phyloP scores from a whole-genome alignment of 2,329 filamentous ascomycete genomes.

The Phialemonium atrogriseum region DNA sequence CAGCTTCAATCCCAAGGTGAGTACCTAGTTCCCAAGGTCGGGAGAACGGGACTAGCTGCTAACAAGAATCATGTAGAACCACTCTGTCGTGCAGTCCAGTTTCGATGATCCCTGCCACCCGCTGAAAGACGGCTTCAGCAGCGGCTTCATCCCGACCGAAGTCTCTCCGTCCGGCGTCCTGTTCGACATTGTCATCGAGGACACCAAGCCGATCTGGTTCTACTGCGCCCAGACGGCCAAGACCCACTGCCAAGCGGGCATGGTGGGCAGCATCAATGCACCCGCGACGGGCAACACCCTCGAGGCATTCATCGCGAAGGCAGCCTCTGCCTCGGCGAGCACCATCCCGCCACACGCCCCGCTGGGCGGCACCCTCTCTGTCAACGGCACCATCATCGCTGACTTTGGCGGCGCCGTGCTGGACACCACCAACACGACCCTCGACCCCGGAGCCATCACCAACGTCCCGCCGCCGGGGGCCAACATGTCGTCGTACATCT shows the following conservation, averaged over 20 bases:
- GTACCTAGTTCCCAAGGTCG: constrained; percentile 4
- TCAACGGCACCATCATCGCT: constrained; percentile 22
- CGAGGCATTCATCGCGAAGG: constrained; percentile 24
- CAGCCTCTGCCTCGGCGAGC: constrained; percentile 22
- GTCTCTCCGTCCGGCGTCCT: constrained; percentile 20
- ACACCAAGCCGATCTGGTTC: constrained; percentile 27
- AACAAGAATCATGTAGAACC: constrained; percentile 21
- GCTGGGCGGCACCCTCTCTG: constrained; percentile 23
- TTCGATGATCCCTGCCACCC: constrained; percentile 31
- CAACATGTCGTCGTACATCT: constrained; percentile 17
- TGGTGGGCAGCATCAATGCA: constrained; percentile 39
- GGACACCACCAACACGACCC: constrained; percentile 13
- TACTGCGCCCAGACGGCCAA: constrained; percentile 26
- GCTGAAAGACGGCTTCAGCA: constrained; percentile 26
- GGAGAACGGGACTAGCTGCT: background rate
- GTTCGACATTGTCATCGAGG: constrained; percentile 22
- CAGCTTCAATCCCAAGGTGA: constrained; percentile 22
- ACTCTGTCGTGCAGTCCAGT: constrained; percentile 29
- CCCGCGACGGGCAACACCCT: constrained; percentile 26
- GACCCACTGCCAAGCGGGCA: constrained; percentile 30
- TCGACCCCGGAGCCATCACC: constrained; percentile 16
- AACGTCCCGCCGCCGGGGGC: constrained; percentile 17
- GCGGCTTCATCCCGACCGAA: constrained; percentile 27
- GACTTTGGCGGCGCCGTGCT: constrained; percentile 19
- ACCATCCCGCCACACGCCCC: constrained; percentile 24